Conservation (phyloP, 352 stramenopile genomes). For the Saprolegnia parasitica region DNA sequence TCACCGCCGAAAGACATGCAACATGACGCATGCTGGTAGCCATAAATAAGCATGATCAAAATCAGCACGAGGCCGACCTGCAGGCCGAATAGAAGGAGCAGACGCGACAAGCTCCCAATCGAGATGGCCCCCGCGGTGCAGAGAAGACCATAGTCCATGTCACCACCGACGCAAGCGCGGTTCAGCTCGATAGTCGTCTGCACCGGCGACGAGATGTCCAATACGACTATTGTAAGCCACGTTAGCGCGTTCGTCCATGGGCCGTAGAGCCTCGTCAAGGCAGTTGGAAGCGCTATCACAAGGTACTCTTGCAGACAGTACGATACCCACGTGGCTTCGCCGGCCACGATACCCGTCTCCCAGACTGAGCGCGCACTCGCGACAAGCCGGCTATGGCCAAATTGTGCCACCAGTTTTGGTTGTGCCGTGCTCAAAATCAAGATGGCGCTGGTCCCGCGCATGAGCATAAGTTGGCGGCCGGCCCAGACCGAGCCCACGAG, state of each 20-base stretch:
- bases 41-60: too few relatives aligned
- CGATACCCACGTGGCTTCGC: slow-evolving; percentile 14
- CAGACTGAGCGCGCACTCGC: neutral
- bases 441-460: slow-evolving; percentile 15
- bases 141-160: slow-evolving; percentile 9
- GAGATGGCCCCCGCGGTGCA: neutral
- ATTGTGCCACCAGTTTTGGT: neutral
- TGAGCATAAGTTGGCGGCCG: neutral
- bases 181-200: neutral
- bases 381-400: neutral
- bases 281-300: neutral
- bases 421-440: slow-evolving; percentile 16
- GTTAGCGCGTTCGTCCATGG: neutral
- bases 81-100: too few relatives aligned
- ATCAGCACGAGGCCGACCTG: neutral
- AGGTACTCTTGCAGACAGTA: slow-evolving; percentile 1
- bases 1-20: too few relatives aligned
- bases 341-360: neutral
- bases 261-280: neutral
- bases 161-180: neutral
- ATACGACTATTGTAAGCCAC: neutral
- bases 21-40: too few relatives aligned
- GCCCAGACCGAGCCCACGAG: slow-evolving; percentile 12
- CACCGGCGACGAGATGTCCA: neutral
- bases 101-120: neutral